Evolutionary conservation across 169 alveolate species (phyloP).

Genomic region (Plasmodium billcollinsi): DNA sequence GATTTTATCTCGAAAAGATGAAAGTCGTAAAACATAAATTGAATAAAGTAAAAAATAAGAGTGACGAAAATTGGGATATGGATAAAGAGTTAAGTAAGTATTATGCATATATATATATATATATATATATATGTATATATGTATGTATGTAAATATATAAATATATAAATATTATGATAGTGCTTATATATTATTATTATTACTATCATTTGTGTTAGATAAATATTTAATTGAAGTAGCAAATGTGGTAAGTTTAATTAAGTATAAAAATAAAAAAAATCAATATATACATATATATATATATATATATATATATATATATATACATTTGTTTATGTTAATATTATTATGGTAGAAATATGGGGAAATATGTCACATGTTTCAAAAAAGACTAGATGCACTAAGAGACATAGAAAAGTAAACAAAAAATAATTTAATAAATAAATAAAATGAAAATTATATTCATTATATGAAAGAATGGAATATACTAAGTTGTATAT

Average conservation of each 20-base stretch:
- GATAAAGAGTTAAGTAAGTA: slow-evolving; percentile 7
- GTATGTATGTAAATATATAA: neutral
- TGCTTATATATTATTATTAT: neutral
- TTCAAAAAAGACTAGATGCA: slow-evolving; percentile 58
- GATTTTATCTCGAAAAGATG: slow-evolving; percentile 47
- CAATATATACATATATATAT: neutral
- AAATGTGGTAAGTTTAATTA: no score
- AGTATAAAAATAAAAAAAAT: neutral
- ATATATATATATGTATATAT: no score
- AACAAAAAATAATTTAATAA: neutral
- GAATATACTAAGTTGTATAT: neutral
- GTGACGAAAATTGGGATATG: slow-evolving; percentile 3
- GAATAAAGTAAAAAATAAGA: slow-evolving; percentile 13
- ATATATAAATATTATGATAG: neutral
- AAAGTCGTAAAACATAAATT: slow-evolving; percentile 29
- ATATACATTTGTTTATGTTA: neutral
- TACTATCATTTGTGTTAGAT: no score
- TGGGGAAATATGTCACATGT: neutral
- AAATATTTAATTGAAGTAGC: no score
- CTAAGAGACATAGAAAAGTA: slow-evolving; percentile 69
- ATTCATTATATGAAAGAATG: neutral
- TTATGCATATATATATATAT: no score
- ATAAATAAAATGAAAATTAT: no score
- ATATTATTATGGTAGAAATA: neutral
- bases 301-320: slow-evolving; percentile 10